A percentile compares a stretch with the other conserved stretches of the same genome.
These are phyloP conservation scores for Ammopiptanthus mongolicus DNA, from an alignment of 306 rosid genomes.

Conservation along the genomic window DNA sequence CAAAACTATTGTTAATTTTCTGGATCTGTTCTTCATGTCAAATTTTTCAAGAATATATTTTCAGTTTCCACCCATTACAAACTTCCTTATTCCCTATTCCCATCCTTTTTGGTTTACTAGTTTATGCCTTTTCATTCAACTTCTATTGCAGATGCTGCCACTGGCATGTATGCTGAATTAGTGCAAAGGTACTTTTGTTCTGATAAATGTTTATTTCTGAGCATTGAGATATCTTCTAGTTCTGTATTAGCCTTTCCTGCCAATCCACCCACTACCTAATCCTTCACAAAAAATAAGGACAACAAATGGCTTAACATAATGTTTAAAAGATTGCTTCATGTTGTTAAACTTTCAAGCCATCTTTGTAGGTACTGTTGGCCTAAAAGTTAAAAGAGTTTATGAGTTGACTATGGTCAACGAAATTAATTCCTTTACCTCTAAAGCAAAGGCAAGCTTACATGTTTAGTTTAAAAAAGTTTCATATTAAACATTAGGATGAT, in stretches of 20 bases:
- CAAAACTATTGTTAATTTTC: background rate
- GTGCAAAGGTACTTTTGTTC: conserved; percentile 53
- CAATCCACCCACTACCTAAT: background rate
- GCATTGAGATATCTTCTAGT: background rate
- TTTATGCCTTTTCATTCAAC: conserved; percentile 13
- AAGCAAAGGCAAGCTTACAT: background rate
- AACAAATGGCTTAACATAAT: background rate
- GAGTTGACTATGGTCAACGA: background rate
- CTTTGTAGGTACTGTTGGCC: background rate
- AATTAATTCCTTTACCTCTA: background rate
- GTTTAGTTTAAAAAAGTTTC: background rate
- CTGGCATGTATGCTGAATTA: conserved; percentile 80
- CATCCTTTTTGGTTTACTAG: background rate
- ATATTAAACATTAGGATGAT: background rate
- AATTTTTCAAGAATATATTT: background rate
- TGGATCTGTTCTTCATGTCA: background rate
- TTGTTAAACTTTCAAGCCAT: background rate
- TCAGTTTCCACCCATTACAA: background rate
- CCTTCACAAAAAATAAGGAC: background rate
- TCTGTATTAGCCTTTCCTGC: background rate
- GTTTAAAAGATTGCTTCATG: background rate
- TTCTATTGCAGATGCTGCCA: conserved; percentile 76
- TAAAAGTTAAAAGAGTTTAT: too few species aligned
- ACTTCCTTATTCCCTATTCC: background rate
- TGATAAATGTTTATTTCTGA: conserved; percentile 8